These are phyloP conservation scores for Cryptococcus sp. DNA, from an alignment of 1,284 basidiomycete species.

Conservation along the genomic window DNA sequence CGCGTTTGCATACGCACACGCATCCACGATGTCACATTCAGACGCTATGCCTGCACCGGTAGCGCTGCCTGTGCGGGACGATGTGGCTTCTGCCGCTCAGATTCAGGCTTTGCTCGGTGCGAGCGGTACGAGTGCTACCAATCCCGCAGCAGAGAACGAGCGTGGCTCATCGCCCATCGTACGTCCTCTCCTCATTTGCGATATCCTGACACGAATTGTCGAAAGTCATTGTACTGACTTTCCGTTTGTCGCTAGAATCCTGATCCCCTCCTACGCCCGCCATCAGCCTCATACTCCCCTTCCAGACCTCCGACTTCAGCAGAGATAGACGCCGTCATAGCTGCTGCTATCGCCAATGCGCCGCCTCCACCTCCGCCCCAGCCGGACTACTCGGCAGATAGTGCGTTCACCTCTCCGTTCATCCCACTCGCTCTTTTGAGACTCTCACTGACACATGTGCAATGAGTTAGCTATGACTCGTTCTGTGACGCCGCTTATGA, in stretches of 20 bases:
- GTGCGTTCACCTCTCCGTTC: constrained; percentile 23
- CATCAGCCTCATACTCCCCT: constrained; percentile 18
- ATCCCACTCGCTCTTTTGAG: constrained; percentile 2
- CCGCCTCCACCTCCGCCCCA: constrained; percentile 37
- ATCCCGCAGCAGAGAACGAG: constrained; percentile 2
- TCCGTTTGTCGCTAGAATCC: too few species aligned
- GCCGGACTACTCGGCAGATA: constrained; percentile 25
- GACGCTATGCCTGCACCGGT: too few species aligned
- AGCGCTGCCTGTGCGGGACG: too few species aligned
- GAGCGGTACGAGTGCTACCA: not conserved
- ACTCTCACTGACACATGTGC: not conserved
- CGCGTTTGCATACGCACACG: too few species aligned
- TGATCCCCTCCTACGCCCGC: too few species aligned
- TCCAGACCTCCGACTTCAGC: constrained; percentile 42
- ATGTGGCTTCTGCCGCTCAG: too few species aligned
- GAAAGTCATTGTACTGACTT: too few species aligned
- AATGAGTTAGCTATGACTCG: constrained; percentile 28
- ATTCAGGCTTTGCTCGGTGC: too few species aligned
- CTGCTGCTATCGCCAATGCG: constrained; percentile 50
- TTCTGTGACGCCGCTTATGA: constrained; percentile 49
- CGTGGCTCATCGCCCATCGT: constrained; percentile 15
- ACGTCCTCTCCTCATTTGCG: not conserved
- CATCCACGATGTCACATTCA: too few species aligned
- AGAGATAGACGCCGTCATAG: constrained; percentile 52
- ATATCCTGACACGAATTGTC: not conserved